These are phyloP conservation scores for Globisporangium orthogonon DNA, from an alignment of 352 stramenopile species.

Conservation along the genomic window DNA sequence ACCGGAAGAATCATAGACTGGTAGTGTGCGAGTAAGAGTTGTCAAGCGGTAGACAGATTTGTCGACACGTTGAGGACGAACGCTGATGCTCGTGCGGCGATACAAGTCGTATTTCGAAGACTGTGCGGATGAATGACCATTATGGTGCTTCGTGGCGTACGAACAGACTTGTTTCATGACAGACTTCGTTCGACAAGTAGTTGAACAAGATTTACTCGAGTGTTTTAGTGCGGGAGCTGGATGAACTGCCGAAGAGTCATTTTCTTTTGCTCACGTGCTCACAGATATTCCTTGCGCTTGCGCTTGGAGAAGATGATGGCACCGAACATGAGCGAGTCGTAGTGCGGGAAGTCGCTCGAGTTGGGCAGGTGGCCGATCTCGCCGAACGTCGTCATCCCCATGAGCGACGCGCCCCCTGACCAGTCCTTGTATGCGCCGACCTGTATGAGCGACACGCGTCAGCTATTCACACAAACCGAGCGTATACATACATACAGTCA, in stretches of 20 bases:
- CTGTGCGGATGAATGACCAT: no score
- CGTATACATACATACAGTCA: background rate
- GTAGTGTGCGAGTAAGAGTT: no score
- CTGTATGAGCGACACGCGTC: conserved; percentile 16
- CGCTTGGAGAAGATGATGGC: conserved; percentile 85
- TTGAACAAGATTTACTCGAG: no score
- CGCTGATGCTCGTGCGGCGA: no score
- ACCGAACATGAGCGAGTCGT: conserved; percentile 88
- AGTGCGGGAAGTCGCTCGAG: conserved; percentile 78
- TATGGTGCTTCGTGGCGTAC: no score
- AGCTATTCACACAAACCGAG: background rate
- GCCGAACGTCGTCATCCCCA: conserved; percentile 86
- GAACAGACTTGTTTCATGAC: no score
- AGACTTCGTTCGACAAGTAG: no score
- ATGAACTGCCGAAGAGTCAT: background rate
- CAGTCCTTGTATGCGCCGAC: conserved; percentile 84
- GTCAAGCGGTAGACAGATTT: no score
- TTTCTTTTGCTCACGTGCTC: background rate
- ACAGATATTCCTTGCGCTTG: conserved; percentile 74
- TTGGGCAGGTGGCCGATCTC: conserved; percentile 82
- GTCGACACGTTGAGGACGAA: no score
- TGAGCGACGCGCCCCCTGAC: conserved; percentile 72
- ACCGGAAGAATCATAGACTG: no score
- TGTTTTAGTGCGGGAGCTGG: no score
- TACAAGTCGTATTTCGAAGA: no score